These are phyloP conservation scores for Periconia sp. DNA, from an alignment of 2,329 filamentous ascomycete species.

Conservation along the genomic window DNA sequence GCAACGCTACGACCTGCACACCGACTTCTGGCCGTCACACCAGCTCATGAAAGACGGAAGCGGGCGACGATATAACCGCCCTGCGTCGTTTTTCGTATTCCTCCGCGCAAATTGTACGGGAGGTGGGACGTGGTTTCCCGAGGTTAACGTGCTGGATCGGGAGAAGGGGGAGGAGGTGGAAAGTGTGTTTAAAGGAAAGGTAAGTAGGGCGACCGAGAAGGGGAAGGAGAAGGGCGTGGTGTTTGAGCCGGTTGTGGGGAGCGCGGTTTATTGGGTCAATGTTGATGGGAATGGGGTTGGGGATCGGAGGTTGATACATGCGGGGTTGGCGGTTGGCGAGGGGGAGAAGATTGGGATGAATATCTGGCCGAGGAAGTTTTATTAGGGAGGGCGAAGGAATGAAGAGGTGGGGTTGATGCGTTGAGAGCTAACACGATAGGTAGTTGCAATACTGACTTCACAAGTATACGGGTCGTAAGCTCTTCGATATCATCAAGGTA, in stretches of 20 bases:
- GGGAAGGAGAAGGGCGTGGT: constrained; percentile 48
- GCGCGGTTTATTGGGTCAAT: constrained; percentile 64
- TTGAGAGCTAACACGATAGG: too few species aligned
- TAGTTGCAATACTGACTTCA: too few species aligned
- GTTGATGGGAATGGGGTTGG: constrained; percentile 48
- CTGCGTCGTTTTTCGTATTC: constrained; percentile 28
- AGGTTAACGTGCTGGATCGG: constrained; percentile 13
- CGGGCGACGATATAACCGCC: constrained; percentile 21
- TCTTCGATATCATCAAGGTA: too few species aligned
- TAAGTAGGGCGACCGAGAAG: constrained; percentile 18
- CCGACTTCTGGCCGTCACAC: constrained; percentile 26
- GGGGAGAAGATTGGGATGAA: constrained; percentile 63
- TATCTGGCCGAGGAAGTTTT: constrained; percentile 52
- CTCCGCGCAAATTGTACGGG: constrained; percentile 24
- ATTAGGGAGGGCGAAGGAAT: too few species aligned
- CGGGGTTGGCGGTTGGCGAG: constrained; percentile 56
- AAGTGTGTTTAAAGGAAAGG: constrained; percentile 13
- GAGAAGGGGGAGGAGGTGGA: constrained; percentile 4
- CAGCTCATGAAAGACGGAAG: constrained; percentile 19
- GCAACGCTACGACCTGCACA: constrained; percentile 29
- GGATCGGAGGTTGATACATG: constrained; percentile 53
- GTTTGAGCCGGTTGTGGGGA: constrained; percentile 57
- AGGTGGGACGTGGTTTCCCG: constrained; percentile 27
- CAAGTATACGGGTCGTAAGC: too few species aligned
- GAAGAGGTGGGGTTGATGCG: too few species aligned